These are phyloP conservation scores for Chaetomium fimeti DNA, from an alignment of 495 filamentous ascomycete genomes.

Conservation along the genomic window DNA sequence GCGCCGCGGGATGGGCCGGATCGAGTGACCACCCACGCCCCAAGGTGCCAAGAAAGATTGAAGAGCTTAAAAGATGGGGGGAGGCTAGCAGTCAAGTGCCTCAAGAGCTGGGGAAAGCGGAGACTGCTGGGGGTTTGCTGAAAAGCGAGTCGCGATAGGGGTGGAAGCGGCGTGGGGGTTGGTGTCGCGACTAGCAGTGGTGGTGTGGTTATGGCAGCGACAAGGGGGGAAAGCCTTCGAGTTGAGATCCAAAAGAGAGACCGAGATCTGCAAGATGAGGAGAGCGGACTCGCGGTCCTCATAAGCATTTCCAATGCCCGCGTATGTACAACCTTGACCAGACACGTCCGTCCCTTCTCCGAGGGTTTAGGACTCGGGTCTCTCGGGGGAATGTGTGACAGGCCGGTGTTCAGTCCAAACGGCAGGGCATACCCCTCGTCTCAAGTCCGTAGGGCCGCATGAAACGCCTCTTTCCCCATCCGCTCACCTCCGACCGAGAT, in stretches of 20 bases:
- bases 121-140: neutral
- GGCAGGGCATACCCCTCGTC: neutral
- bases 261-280: neutral
- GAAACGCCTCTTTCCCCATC: conserved; percentile 6
- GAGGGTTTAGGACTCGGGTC: conserved; percentile 2
- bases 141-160: neutral
- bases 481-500: neutral
- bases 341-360: neutral
- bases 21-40: neutral
- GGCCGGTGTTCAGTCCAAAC: neutral
- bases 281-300: neutral
- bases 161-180: neutral
- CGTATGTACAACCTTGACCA: neutral
- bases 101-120: neutral
- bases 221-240: neutral
- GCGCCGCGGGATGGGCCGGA: conserved; percentile 7
- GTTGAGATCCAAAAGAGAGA: neutral
- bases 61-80: neutral
- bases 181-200: neutral
- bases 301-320: neutral
- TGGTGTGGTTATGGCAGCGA: neutral
- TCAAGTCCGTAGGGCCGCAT: conserved; percentile 6
- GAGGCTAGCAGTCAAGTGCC: neutral
- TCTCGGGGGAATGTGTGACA: conserved; percentile 7
- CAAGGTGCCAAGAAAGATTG: neutral